Evolutionary conservation across 192 early-diverging fungal genomes (phyloP), one percentile per base, ranked within the genome.

Genomic region (Coemansia sp.): DNA sequence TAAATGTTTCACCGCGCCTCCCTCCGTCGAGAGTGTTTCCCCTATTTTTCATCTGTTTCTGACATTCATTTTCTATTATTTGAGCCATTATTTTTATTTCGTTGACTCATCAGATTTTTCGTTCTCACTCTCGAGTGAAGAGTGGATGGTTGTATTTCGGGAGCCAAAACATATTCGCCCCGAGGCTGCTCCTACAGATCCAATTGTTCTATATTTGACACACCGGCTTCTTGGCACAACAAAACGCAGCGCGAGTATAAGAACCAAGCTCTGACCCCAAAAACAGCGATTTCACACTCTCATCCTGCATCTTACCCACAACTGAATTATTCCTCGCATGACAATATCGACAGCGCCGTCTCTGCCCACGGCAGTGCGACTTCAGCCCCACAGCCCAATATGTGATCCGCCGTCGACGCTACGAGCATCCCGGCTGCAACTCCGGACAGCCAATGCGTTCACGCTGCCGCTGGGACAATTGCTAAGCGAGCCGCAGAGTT

Each of bases 401-500:
- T 19, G 21, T 7, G 57, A 59, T 9, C 57, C 22, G 57, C 38
- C 31, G 21, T 14, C 40, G 7, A 23, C 57, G 34, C 31, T 37
- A 44, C 58, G 21, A 36, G 20, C 12, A 46, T 60, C 15, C 22
- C 42, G 40, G 25, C 58, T 14, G 6, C 31, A 34, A 34, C 31
- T 34, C 0, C 58, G 58, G 10, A 60, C 58, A n/a, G 46, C 40
- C 58, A 60, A 60, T 46, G 25, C 58, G 26, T 60, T 60, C 21
- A 62, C 23, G 28, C 34, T 62, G 23, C 31, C 48, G 4, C 5
- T 52, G 25, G 42, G 11, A 9, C 58, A 60, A 25, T 8, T 60
- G 42, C n/a, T 60, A 6, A 26, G 42, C 58, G 46, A 60, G 20
- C 42, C 21, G 58, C 58, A 26, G 25, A 11, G 17, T 28, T 22